Base-by-base conservation (phyloP, 2,329 filamentous ascomycete genomes). In the Calonectria pseudoturangicola region DNA sequence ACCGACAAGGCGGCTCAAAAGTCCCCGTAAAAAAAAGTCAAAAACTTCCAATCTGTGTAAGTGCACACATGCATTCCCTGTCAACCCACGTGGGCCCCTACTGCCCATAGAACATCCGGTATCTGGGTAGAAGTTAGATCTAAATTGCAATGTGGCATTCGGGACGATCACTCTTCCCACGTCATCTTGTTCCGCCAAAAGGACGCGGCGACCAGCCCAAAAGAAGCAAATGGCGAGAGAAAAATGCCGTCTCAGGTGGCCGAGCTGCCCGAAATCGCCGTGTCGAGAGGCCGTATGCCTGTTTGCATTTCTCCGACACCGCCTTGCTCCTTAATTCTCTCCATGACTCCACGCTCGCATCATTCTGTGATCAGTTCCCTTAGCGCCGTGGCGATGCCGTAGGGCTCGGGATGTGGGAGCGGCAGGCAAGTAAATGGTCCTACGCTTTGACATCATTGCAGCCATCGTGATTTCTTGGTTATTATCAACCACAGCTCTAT, bases 351-450 rank as follows among this genome's bases (percentile, higher is more conserved):
- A 39, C 25, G 54, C 54, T 60, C 9, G 54, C 13, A 60, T 60
- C 54, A 41, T 41, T 18, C 21, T 18, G 33, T 60, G 54, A 36
- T 36, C 36, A 27, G 33, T 60, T 60, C 54, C 7, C 36, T 60
- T 41, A 43, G 54, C 54, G 36, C 27, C 18, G 27, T 28, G 33
- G 33, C 33, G 33, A 10, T 36, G 33, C n/a, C 13, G 21, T 60
- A 43, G 54, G 54, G 54, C 54, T 60, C 54, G 54, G 54, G 54
- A 60, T 41, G 54, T 58, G 54, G 51, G 47, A 50, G 25, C 16
- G 27, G 28, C 21, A 58, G 25, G 54, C 41, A 33, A 30, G 33
- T 41, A 41, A 41, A 25, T 16, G n/a, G 8, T 8, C 21, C 13
- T 2, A 10, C 13, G 36, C 8, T 3, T 60, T 13, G n/a, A 39